Conservation (phyloP, 2,329 filamentous ascomycete species). For the Bipolaris cookei region DNA sequence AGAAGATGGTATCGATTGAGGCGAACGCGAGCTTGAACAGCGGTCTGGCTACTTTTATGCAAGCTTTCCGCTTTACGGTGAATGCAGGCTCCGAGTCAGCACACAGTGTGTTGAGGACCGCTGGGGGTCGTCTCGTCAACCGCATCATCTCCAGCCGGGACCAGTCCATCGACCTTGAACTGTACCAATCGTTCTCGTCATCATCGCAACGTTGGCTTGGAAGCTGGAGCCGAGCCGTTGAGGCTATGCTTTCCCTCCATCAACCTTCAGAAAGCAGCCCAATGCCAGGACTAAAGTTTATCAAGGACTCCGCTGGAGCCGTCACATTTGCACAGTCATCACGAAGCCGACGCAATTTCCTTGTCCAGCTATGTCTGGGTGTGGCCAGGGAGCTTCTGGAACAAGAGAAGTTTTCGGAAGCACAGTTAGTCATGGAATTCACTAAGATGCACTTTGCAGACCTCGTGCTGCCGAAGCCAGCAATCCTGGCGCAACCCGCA, state of each 20-base stretch:
- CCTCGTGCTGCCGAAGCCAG: conserved; percentile 30
- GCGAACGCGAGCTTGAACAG: conserved; percentile 19
- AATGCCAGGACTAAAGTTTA: conserved; percentile 30
- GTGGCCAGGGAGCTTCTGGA: conserved; percentile 39
- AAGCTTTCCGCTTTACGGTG: conserved; percentile 27
- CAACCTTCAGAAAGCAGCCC: conserved; percentile 34
- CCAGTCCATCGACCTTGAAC: conserved; percentile 11
- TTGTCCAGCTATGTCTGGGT: conserved; percentile 42
- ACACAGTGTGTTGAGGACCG: conserved; percentile 24
- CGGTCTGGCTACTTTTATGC: conserved; percentile 35
- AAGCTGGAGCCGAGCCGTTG: conserved; percentile 28
- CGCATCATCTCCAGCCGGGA: conserved; percentile 26
- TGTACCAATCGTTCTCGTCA: conserved; percentile 37
- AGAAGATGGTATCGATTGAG: conserved; percentile 29
- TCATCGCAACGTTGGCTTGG: conserved; percentile 34
- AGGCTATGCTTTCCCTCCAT: conserved; percentile 40
- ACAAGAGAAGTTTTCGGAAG: conserved; percentile 37
- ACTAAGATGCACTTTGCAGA: conserved; percentile 41
- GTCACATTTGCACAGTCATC: conserved; percentile 14
- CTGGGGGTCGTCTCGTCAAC: conserved; percentile 36
- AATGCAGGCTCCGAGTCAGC: conserved; percentile 15
- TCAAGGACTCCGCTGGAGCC: conserved; percentile 32
- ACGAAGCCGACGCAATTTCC: conserved; percentile 25
- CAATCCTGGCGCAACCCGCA: conserved; percentile 4
- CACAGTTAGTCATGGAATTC: conserved; percentile 40